These are phyloP conservation scores for Xylariaceae sp. DNA, from an alignment of 2,329 filamentous ascomycete genomes.

Conservation along the genomic window DNA sequence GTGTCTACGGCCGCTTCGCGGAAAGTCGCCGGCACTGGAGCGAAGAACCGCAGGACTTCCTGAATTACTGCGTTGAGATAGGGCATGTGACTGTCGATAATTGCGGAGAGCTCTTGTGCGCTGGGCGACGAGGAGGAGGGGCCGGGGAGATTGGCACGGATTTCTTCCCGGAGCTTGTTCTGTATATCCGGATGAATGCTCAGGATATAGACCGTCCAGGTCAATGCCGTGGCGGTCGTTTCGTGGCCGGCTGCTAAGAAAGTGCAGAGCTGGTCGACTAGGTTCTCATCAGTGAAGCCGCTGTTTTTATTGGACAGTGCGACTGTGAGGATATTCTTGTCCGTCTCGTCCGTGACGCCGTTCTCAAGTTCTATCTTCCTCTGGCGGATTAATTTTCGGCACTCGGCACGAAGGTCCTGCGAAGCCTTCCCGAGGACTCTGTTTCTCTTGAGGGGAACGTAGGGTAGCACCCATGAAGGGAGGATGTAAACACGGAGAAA, in stretches of 20 bases:
- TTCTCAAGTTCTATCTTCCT: too few relatives aligned
- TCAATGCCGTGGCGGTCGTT: not conserved
- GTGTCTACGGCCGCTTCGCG: slow-evolving; percentile 2
- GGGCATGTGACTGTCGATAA: not conserved
- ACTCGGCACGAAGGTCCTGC: too few relatives aligned
- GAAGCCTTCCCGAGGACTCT: too few relatives aligned
- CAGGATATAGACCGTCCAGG: slow-evolving; percentile 4
- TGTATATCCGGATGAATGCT: slow-evolving; percentile 4
- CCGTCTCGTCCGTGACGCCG: too few relatives aligned
- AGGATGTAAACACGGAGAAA: too few relatives aligned
- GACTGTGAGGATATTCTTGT: too few relatives aligned
- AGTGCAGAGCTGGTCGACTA: slow-evolving; percentile 2
- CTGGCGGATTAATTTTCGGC: too few relatives aligned
- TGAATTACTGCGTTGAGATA: not conserved
- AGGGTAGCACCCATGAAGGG: too few relatives aligned
- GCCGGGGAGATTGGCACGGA: not conserved
- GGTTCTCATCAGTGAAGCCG: not conserved
- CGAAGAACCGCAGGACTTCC: slow-evolving; percentile 2
- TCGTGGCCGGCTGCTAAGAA: slow-evolving; percentile 9
- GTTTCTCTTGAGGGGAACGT: too few relatives aligned
- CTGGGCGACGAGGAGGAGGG: not conserved
- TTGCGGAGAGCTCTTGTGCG: not conserved
- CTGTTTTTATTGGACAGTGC: not conserved
- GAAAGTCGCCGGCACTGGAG: not conserved
- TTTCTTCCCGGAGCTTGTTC: not conserved